These are phyloP conservation scores for Xerocomellus intermedius DNA, from an alignment of 768 basidiomycete species.

Conservation along the genomic window DNA sequence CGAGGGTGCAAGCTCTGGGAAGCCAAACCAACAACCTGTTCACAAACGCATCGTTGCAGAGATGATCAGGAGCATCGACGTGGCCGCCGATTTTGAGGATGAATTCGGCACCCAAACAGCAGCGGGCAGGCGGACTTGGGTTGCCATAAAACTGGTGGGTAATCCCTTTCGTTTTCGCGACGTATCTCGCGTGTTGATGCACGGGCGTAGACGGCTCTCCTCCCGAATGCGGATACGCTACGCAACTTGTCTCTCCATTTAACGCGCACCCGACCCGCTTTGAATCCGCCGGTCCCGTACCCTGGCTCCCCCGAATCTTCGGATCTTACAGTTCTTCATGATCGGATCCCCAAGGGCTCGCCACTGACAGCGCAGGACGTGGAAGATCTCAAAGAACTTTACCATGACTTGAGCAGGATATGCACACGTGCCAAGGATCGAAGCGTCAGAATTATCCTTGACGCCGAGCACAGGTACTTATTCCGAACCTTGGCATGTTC, in stretches of 20 bases:
- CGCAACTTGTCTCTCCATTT: slow-evolving; percentile 62
- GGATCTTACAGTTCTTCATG: slow-evolving; percentile 55
- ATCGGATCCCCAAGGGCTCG: slow-evolving; percentile 13
- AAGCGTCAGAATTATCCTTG: slow-evolving; percentile 71
- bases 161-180: not conserved
- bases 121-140: slow-evolving; percentile 64
- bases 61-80: slow-evolving; percentile 72
- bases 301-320: slow-evolving; percentile 63
- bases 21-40: slow-evolving; percentile 28
- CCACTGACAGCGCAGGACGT: slow-evolving; percentile 57
- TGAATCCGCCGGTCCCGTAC: slow-evolving; percentile 46
- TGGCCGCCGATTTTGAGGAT: slow-evolving; percentile 81
- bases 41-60: slow-evolving; percentile 72
- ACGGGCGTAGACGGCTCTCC: slow-evolving; percentile 56
- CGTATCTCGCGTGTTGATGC: not conserved
- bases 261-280: slow-evolving; percentile 39
- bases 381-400: slow-evolving; percentile 55
- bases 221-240: slow-evolving; percentile 61
- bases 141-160: slow-evolving; percentile 80
- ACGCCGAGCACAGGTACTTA: slow-evolving; percentile 75
- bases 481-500: not conserved
- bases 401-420: slow-evolving; percentile 60
- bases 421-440: slow-evolving; percentile 60
- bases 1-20: not conserved
- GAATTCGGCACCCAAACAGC: slow-evolving; percentile 22